Evolutionary conservation across 2,329 filamentous ascomycete species (phyloP), one percentile per base, ranked within the genome.

Genomic region (Diaporthe sp.): DNA sequence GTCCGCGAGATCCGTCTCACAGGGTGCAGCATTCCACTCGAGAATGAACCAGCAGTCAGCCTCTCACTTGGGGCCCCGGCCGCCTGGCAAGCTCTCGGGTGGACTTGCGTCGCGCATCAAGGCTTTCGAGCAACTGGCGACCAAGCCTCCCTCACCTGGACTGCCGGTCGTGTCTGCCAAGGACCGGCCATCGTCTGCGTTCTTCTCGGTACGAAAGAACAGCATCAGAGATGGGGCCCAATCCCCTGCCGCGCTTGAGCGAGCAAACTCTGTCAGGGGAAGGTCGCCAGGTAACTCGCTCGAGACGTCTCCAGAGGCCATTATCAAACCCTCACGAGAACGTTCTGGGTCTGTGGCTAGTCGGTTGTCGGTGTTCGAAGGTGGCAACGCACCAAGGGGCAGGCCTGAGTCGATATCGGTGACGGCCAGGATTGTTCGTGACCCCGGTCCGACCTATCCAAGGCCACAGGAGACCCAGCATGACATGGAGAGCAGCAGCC

Each of bases 51-150:
- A 89, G 76, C 89, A 90, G 78, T 83, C 86, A 40, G 82, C 81
- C 58, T 83, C 83, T 19, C 88, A 88, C 69, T 80, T 93, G 67
- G 85, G 88, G 61, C 86, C 90, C 4, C 95, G 72, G n/a, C 45
- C 94, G 82, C 97, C 96, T 82, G 89, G 92, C 77, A 97, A 94
- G 79, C 90, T 98, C 33, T 96, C 95, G 10, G 95, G 94, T 12
- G 95, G 95, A 78, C 98, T 99, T 76, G 97, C 96, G 4, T 95
- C 96, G 82, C 93, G 97, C 55, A 98, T 98, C 82, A 97, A 98
- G 83, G 95, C 96, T 9, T 87, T 99, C 71, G 94, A 98, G 81
- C 96, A 95, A 82, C 89, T 97, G 77, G 89, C 92, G 75, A 84
- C 88, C 81, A 80, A 82, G 80, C 70, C 70, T 22, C 57, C 57